Base-by-base conservation (phyloP, 1,284 basidiomycete genomes). In the Chalciporus piperatoides region DNA sequence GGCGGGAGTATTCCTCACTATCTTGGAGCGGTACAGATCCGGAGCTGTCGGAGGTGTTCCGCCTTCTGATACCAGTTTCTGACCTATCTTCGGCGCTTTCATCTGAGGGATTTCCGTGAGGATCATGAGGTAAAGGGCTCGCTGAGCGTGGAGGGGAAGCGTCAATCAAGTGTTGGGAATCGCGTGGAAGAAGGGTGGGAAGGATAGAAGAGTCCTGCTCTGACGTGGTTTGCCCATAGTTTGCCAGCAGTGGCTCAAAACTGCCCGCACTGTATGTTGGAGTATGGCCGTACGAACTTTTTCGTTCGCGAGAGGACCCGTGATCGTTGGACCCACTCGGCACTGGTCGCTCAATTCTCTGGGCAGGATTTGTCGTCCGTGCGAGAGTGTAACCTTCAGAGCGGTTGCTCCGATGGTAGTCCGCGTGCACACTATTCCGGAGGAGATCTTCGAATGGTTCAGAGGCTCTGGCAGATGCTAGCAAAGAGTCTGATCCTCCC, bases 201-300 rank as follows among this genome's bases (percentile, higher is more conserved):
- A 68, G 59, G 12, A 39, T 35, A 39, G 52, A 45, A 21, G 38
- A 21, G 11, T 60, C 55, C 46, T 47, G 53, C 40, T 64, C 48
- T 17, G 63, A 49, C 19, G 54, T 49, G 48, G 63, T 59, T n/a
- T 61, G 56, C 15, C 43, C 49, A 49, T 67, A 78, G 7, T 71
- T 71, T 4, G 76, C 73, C 44, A 87, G 64, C 19, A 86, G 69
- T 23, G 82, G 82, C 56, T 86, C 85, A 51, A 77, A 77, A 67
- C 84, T 87, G 17, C 77, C 80, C 10, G 72, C 75, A 53, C 80
- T 79, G 41, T 78, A 72, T 46, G 76, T 76, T 46, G 76, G 68
- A 38, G 72, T 71, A 59, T 80, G 76, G 17, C 68, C 65, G 43
- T 63, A 57, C 55, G 70, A 60, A 52, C 67, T 72, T 56, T 68